Conservation (phyloP, 164 flowering plant species). For the Vitis vinifera region ASM3070453v1 NC_081816.1:12769001-12769500, state of each 20-base stretch:
- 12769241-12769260: not conserved
- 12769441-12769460: not conserved
- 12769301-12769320: constrained; percentile 25
- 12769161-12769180: too few species aligned
- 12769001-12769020: too few species aligned
- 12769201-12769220: too few species aligned
- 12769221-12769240: not conserved
- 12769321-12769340: constrained; percentile 99
- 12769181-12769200: too few species aligned
- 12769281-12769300: not conserved
- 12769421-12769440: not conserved
- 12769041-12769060: too few species aligned
- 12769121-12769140: too few species aligned
- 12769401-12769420: not conserved
- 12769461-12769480: not conserved
- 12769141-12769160: too few species aligned
- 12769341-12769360: constrained; percentile 97
- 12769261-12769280: not conserved
- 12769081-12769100: too few species aligned
- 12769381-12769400: constrained; percentile 2
- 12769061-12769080: too few species aligned
- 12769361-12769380: constrained; percentile 93
- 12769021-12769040: too few species aligned
- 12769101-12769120: too few species aligned
- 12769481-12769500: constrained; percentile 3